phyloP scores from a whole-genome alignment of 441 rosid genomes.

The Syzygium syzygioides region DNA sequence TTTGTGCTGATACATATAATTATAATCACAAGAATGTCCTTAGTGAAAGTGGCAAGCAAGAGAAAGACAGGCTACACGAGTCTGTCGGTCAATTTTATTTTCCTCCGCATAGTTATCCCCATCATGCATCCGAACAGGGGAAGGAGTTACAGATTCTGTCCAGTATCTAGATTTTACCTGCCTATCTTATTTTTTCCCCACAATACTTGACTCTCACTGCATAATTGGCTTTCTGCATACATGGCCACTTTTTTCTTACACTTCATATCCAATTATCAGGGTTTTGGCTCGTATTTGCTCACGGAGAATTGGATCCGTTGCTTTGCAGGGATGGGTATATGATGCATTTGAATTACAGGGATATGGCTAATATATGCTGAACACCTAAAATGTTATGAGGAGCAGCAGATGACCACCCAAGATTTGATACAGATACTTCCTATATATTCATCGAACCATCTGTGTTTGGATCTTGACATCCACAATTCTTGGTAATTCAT shows the following conservation, averaged over 20 bases:
- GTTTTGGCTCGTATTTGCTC: background rate
- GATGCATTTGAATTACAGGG: background rate
- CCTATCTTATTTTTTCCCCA: background rate
- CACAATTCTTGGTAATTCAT: background rate
- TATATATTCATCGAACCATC: background rate
- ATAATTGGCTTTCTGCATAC: background rate
- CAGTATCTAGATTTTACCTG: background rate
- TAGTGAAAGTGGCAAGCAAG: background rate
- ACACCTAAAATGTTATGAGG: background rate
- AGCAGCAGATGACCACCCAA: background rate
- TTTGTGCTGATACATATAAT: background rate
- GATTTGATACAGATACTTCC: background rate
- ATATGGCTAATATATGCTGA: background rate
- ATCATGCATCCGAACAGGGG: background rate
- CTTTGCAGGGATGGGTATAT: background rate
- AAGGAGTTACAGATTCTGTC: background rate
- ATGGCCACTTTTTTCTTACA: fast-evolving
- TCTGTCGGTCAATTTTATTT: background rate
- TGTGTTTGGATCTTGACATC: background rate
- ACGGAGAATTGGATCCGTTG: background rate
- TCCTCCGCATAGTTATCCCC: background rate
- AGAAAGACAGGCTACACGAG: background rate
- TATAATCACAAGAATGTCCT: background rate
- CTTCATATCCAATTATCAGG: background rate
- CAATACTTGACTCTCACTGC: background rate